These are phyloP conservation scores for Rhododendron vialii DNA, from an alignment of 148 eudicot genomes.

Conservation along the genomic window DNA sequence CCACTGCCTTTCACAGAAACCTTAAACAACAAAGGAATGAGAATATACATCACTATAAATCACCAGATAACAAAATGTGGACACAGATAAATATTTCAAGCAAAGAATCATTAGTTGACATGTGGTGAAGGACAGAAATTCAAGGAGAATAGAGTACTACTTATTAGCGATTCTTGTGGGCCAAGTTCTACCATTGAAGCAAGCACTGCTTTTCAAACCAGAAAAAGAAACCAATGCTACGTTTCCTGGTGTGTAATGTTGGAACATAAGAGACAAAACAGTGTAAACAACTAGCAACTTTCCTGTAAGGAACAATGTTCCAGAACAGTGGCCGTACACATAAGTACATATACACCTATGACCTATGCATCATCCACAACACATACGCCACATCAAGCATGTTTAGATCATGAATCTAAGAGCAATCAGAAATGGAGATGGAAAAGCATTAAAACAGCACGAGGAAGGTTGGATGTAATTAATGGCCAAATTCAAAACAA, in stretches of 20 bases:
- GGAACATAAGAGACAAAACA: background rate
- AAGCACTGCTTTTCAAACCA: background rate
- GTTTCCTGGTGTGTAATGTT: background rate
- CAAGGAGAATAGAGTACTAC: background rate
- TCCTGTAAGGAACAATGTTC: background rate
- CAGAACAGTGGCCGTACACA: no score
- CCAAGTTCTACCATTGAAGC: background rate
- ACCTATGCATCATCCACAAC: background rate
- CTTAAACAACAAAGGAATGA: background rate
- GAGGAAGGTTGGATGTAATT: background rate
- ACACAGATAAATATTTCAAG: background rate
- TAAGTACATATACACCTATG: background rate
- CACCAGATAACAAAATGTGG: background rate
- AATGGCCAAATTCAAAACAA: no score
- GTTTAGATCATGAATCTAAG: background rate
- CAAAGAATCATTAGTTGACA: background rate
- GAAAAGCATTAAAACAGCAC: background rate
- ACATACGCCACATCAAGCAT: background rate
- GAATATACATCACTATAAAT: background rate
- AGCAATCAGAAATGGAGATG: background rate
- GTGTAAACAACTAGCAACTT: background rate
- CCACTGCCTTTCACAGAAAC: conserved; percentile 4
- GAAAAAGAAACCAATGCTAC: background rate
- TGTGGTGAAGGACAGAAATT: background rate
- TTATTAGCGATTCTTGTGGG: background rate